Conservation (phyloP, 129 eudicot genomes). For the Lactuca sativa region DNA sequence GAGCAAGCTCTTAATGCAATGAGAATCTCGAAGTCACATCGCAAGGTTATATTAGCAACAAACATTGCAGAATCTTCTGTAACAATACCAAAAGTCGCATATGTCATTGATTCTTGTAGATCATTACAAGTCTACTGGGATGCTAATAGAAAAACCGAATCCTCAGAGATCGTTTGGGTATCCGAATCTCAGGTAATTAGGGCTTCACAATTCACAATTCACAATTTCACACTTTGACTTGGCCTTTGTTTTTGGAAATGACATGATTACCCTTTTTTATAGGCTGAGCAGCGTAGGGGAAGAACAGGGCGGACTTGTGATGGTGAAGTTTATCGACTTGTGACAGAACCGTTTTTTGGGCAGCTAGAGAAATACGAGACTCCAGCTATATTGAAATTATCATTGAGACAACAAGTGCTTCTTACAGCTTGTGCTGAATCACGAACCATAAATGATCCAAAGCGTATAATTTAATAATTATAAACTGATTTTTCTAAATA, state of each 20-base stretch:
- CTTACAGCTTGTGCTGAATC: conserved; percentile 86
- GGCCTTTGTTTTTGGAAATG: too few species aligned
- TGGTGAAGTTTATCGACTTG: conserved; percentile 78
- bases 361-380: conserved; percentile 64
- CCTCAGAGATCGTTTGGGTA: conserved; percentile 83
- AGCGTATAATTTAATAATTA: conserved; percentile 36
- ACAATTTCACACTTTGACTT: too few species aligned
- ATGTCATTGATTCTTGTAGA: conserved; percentile 94
- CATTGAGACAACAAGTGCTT: conserved; percentile 84
- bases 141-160: conserved; percentile 53
- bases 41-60: conserved; percentile 95
- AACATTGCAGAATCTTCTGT: conserved; percentile 98
- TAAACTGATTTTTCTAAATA: conserved; percentile 5
- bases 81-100: conserved; percentile 89
- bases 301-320: conserved; percentile 99
- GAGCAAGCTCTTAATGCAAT: conserved; percentile 89
- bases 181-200: conserved; percentile 85
- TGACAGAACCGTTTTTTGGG: conserved; percentile 74
- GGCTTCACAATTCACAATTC: neutral
- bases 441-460: conserved; percentile 78
- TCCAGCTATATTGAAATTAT: conserved; percentile 77
- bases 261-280: neutral
- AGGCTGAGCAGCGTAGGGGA: conserved; percentile 95
- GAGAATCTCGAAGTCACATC: conserved; percentile 76
- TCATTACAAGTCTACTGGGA: conserved; percentile 97